A percentile compares a stretch with the other conserved stretches of the same genome.
Evolutionary conservation across 331 rosid species (phyloP).

Genomic region (Cydonia oblonga): DNA sequence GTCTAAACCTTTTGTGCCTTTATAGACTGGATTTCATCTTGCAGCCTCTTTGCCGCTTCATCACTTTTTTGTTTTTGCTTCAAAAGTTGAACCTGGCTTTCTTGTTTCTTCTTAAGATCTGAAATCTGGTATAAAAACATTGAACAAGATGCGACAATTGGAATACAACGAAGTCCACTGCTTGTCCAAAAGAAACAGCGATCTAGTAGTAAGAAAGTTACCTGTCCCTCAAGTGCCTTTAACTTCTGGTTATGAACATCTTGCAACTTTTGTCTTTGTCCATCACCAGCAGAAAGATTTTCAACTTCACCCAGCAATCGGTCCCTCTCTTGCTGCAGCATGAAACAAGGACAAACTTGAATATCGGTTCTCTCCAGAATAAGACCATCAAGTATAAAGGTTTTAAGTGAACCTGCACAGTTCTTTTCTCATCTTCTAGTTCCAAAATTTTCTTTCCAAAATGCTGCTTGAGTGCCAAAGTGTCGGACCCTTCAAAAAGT

Average conservation of each 20-base stretch:
- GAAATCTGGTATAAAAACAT: constrained; percentile 45
- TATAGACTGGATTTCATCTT: constrained; percentile 93
- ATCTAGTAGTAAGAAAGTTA: constrained; percentile 15
- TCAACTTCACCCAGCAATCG: constrained; percentile 90
- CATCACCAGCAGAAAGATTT: constrained; percentile 92
- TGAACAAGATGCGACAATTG: constrained; percentile 15
- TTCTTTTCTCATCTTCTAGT: constrained; percentile 89
- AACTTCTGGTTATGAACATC: constrained; percentile 89
- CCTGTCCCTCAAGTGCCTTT: constrained; percentile 91
- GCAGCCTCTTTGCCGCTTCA: constrained; percentile 91
- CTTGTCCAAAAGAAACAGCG: background rate
- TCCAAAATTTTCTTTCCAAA: constrained; percentile 54
- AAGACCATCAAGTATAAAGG: constrained; percentile 8
- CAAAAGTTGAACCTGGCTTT: constrained; percentile 88
- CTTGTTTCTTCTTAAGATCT: constrained; percentile 97
- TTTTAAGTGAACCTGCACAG: constrained; percentile 61
- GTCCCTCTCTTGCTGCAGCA: constrained; percentile 83
- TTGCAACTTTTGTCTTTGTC: constrained; percentile 87
- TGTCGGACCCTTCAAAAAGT: constrained; percentile 66
- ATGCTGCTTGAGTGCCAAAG: constrained; percentile 43
- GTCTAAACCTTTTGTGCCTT: constrained; percentile 86
- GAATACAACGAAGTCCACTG: constrained; percentile 1
- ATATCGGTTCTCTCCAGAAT: constrained; percentile 15
- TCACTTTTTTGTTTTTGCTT: constrained; percentile 99
- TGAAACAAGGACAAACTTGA: constrained; percentile 20